These are phyloP conservation scores for Lactarius hengduanensis DNA, from an alignment of 768 basidiomycete genomes.

Conservation along the genomic window DNA sequence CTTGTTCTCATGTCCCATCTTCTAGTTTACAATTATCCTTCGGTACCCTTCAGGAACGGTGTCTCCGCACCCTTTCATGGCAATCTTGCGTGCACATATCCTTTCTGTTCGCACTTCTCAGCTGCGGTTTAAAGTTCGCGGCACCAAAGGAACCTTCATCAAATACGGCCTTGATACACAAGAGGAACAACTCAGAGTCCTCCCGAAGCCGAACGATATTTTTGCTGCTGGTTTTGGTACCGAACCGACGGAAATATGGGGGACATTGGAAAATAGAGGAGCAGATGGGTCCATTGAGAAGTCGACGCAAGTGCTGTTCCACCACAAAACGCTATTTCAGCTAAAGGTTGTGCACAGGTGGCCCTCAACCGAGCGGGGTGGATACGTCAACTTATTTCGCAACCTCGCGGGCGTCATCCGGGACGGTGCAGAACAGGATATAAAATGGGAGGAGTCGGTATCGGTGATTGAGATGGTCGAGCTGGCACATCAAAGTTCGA, in stretches of 20 bases:
- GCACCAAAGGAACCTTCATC: conserved; percentile 65
- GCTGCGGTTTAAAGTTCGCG: conserved; percentile 69
- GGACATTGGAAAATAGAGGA: conserved; percentile 55
- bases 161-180: conserved; percentile 80
- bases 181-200: conserved; percentile 69
- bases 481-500: conserved; percentile 64
- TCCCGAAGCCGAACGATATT: conserved; percentile 47
- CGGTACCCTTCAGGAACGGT: conserved; percentile 38
- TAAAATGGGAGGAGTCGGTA: conserved; percentile 75
- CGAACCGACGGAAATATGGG: conserved; percentile 65
- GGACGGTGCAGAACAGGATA: conserved; percentile 48
- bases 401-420: conserved; percentile 66
- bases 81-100: conserved; percentile 64
- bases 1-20: conserved; percentile 45
- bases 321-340: conserved; percentile 11
- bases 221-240: conserved; percentile 50
- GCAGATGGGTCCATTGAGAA: conserved; percentile 42
- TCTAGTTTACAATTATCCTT: conserved; percentile 25
- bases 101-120: conserved; percentile 67
- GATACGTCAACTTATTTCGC: conserved; percentile 59
- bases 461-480: conserved; percentile 76
- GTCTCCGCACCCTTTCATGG: conserved; percentile 56
- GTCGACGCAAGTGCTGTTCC: conserved; percentile 35
- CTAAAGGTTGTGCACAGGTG: conserved; percentile 44
- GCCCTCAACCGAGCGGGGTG: conserved; percentile 58